Percentiles rank a stretch among this genome's conserved stretches.
Evolutionary conservation across 1,284 basidiomycete genomes (phyloP).

Genomic region (Limonomyces culmigenus): DNA sequence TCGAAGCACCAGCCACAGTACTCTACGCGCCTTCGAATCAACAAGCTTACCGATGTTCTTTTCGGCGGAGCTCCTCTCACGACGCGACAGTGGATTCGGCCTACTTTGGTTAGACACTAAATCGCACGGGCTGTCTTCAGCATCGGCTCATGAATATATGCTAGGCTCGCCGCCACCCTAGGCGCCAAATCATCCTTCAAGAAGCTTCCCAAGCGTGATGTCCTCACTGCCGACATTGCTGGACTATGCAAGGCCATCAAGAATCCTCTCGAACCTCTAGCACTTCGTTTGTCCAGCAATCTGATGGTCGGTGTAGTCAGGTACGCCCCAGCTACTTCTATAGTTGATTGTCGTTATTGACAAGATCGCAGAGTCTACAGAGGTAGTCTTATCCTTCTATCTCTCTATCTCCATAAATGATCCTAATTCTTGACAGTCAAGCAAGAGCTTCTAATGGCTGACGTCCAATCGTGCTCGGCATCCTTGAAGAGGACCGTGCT

Average conservation of each 20-base stretch:
- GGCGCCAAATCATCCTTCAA: slow-evolving; percentile 65
- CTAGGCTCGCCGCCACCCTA: slow-evolving; percentile 76
- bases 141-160: too few relatives aligned
- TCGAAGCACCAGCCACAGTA: too few relatives aligned
- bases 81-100: slow-evolving; percentile 66
- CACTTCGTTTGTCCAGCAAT: slow-evolving; percentile 70
- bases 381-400: slow-evolving; percentile 21
- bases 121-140: too few relatives aligned
- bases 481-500: slow-evolving; percentile 59
- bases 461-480: slow-evolving; percentile 60
- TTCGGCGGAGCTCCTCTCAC: slow-evolving; percentile 50
- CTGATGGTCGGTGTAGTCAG: slow-evolving; percentile 76
- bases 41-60: slow-evolving; percentile 75
- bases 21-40: too few relatives aligned
- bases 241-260: slow-evolving; percentile 67
- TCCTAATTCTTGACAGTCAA: slow-evolving; percentile 34
- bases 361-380: slow-evolving; percentile 42
- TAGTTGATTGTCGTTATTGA: too few relatives aligned
- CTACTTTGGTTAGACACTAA: slow-evolving; percentile 46
- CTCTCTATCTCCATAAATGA: not conserved
- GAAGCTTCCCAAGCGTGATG: slow-evolving; percentile 64
- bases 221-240: slow-evolving; percentile 64
- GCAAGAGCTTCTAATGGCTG: slow-evolving; percentile 65
- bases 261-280: slow-evolving; percentile 70
- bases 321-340: slow-evolving; percentile 24